Base-by-base conservation (phyloP, 805 yeast species). In the Nakazawaea anatomiae region DNA sequence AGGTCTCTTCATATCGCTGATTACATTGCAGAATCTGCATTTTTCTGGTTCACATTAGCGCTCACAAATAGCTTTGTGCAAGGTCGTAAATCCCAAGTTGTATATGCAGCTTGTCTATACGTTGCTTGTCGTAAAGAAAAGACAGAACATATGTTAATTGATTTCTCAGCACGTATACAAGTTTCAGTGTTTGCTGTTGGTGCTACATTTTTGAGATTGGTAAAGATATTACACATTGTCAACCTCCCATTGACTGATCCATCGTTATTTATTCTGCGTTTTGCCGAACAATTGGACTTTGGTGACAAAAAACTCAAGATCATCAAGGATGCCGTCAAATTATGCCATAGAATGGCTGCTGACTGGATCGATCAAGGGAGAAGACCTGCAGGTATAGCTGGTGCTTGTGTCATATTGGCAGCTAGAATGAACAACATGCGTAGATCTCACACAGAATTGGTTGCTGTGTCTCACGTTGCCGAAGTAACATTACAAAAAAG, bases 291-390 rank as follows among this genome's bases (percentile, higher is more conserved):
- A 58, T 73, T 94, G 45, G 87, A 87, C 55, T 85, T 94, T 60
- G 92, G 90, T n/a, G 79, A 77, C 31, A 80, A 80, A 54, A 80
- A 77, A 53, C 74, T 83, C 39, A 84, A 84, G 58, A 96, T 94
- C 11, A 84, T 88, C 43, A 79, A 78, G 54, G 99, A 94, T 66
- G 98, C 99, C 0, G 83, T 84, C 6, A 80, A 83, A 59, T 69
- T 94, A 27, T 96, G 96, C 0, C 88, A 82, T 62, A 75, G 96
- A 57, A 94, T 94, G 99, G 76, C 91, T 11, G 80, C 82, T 42
- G 98, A 94, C 62, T 94, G 98, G 97, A 87, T 94, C 58, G 88
- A 85, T 64, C 96, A 89, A 68, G 99, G 99, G 29, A 79, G 99
- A 63, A 76, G 98, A 55, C 99, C 99, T 0, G 98, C 99, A 0